These are phyloP conservation scores for Cordyceps cateniannulata DNA, from an alignment of 2,329 filamentous ascomycete genomes.

Conservation along the genomic window DNA sequence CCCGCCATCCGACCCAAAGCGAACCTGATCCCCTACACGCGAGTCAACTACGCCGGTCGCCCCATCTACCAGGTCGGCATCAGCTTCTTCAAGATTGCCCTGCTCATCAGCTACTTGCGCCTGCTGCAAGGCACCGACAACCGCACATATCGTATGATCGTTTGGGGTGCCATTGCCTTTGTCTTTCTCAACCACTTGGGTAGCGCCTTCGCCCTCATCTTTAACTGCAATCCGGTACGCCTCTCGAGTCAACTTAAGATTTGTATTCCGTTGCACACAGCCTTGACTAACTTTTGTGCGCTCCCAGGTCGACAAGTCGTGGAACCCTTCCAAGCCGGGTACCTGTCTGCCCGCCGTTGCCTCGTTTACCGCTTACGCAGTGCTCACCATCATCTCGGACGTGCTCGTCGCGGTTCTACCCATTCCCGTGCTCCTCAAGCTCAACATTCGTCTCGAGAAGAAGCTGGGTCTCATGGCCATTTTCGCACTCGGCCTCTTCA, in stretches of 20 bases:
- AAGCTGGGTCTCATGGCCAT: conserved; percentile 45
- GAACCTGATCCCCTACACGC: conserved; percentile 38
- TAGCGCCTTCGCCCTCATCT: conserved; percentile 41
- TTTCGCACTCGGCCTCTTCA: conserved; percentile 48
- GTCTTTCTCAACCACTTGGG: conserved; percentile 42
- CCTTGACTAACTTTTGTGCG: background rate
- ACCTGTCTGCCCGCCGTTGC: conserved; percentile 39
- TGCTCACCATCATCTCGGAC: conserved; percentile 45
- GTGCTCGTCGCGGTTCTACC: conserved; percentile 43
- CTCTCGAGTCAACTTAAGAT: too few species aligned
- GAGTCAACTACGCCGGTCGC: conserved; percentile 46
- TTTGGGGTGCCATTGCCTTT: conserved; percentile 37
- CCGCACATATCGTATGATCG: conserved; percentile 34
- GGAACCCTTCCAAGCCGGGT: conserved; percentile 34
- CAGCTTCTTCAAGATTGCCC: conserved; percentile 49
- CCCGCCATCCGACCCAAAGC: conserved; percentile 34
- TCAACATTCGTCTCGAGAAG: conserved; percentile 42
- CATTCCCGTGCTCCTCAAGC: conserved; percentile 40
- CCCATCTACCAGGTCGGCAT: conserved; percentile 50
- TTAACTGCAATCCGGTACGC: conserved; percentile 44
- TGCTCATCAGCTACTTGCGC: conserved; percentile 46
- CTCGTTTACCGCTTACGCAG: conserved; percentile 45
- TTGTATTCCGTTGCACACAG: background rate
- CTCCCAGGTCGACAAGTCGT: conserved; percentile 34
- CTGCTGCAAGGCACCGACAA: conserved; percentile 43